Evolutionary conservation across 257 asterid genomes (phyloP).

Genomic region (Thymus quinquecostatus): DNA sequence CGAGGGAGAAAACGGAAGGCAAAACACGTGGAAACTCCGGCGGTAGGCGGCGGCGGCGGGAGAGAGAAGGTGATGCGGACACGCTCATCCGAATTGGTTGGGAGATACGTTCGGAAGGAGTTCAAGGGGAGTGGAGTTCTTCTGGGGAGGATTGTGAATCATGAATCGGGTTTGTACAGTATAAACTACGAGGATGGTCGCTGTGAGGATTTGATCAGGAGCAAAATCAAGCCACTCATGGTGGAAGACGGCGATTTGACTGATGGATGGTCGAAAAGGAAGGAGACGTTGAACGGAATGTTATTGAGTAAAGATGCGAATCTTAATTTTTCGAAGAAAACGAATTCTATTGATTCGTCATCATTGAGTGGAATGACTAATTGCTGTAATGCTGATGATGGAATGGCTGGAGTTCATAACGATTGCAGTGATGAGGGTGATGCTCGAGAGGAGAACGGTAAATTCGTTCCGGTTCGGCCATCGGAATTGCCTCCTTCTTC

Average conservation of each 20-base stretch:
- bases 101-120: constrained; percentile 69
- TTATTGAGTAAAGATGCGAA: constrained; percentile 38
- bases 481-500: constrained; percentile 88
- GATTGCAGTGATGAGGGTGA: constrained; percentile 28
- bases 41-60: constrained; percentile 49
- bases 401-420: constrained; percentile 25
- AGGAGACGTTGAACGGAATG: constrained; percentile 49
- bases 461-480: constrained; percentile 58
- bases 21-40: constrained; percentile 46
- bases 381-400: constrained; percentile 28
- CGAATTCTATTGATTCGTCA: constrained; percentile 15
- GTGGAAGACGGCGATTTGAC: constrained; percentile 55
- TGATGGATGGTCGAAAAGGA: constrained; percentile 64
- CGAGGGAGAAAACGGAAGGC: constrained; percentile 79
- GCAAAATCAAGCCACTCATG: constrained; percentile 52
- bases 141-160: constrained; percentile 61
- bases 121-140: constrained; percentile 61
- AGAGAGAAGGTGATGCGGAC: constrained; percentile 46
- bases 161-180: constrained; percentile 67
- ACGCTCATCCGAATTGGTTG: constrained; percentile 55
- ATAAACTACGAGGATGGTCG: constrained; percentile 79
- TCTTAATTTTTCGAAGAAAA: neutral
- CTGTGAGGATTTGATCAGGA: constrained; percentile 67
- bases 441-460: constrained; percentile 36
- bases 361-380: constrained; percentile 22